A percentile compares a stretch with the other conserved stretches of the same genome.
These are phyloP conservation scores for Athelia sp. DNA, from an alignment of 1,284 basidiomycete species.

Conservation along the genomic window DNA sequence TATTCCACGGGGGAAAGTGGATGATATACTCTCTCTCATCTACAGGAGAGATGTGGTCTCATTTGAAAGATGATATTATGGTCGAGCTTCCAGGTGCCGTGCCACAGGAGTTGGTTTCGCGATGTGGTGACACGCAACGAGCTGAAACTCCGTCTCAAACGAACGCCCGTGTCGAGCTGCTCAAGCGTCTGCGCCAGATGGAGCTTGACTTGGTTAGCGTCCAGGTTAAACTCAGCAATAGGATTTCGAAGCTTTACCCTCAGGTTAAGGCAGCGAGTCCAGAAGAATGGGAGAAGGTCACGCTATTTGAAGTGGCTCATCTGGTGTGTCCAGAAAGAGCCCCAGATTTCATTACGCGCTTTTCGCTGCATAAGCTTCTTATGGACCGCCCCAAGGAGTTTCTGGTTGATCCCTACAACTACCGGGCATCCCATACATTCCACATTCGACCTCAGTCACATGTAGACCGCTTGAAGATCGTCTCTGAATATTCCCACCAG, in stretches of 20 bases:
- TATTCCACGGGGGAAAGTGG: constrained; percentile 25
- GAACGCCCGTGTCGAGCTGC: constrained; percentile 53
- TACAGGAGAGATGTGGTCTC: constrained; percentile 47
- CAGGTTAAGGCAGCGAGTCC: constrained; percentile 39
- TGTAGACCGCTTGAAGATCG: constrained; percentile 48
- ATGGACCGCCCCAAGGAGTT: constrained; percentile 66
- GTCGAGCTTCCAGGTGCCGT: constrained; percentile 55
- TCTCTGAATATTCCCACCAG: constrained; percentile 47
- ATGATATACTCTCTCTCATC: constrained; percentile 37
- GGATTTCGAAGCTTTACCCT: constrained; percentile 36
- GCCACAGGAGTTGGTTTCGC: constrained; percentile 35
- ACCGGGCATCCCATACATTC: constrained; percentile 59
- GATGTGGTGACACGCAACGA: constrained; percentile 37
- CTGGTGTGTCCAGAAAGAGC: constrained; percentile 29
- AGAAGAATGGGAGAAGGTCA: constrained; percentile 46
- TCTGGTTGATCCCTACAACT: constrained; percentile 50
- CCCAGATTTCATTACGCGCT: constrained; percentile 34
- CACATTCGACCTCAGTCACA: constrained; percentile 65
- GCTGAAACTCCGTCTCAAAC: constrained; percentile 29
- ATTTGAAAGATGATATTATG: constrained; percentile 44
- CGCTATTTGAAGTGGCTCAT: constrained; percentile 43
- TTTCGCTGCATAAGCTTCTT: constrained; percentile 74
- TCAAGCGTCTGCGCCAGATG: constrained; percentile 48
- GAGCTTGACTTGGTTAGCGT: constrained; percentile 37
- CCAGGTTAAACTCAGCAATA: constrained; percentile 25